Base-by-base conservation (phyloP, 2,329 filamentous ascomycete species). In the Verticillium dahliae region DNA sequence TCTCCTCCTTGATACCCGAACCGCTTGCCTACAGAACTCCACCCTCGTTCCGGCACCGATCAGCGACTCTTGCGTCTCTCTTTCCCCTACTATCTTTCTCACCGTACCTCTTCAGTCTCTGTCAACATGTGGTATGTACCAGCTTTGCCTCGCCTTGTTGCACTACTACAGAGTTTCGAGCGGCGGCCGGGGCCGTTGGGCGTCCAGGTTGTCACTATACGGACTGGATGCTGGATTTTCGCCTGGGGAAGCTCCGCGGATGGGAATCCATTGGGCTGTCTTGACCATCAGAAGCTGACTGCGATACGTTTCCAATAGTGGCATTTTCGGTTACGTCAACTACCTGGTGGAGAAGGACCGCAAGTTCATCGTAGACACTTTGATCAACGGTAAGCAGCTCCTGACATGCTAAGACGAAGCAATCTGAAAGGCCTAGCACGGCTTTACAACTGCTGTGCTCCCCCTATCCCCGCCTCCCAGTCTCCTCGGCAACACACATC, bases 301-400 rank as follows among this genome's bases (percentile, higher is more conserved):
- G 31, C 57, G 31, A 39, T 22, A 27, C 50, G 37, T 58, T 50
- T 55, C 22, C 62, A 63, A 64, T 67, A 94, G 91, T 88, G 91
- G 91, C 78, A 96, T 95, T 80, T 96, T 98, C 82, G 94, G 94
- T 72, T 98, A 98, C 85, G 91, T 98, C 83, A 98, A 98, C 84
- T 98, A 98, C 81, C 83, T 98, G 76, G 92, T 98, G 76, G 95
- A 98, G 85, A 97, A 96, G 86, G 94, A 98, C 82, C 88, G 95
- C 77, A 93, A 91, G 80, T 96, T 90, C 81, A 96, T 98, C 77
- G 85, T 98, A 74, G 89, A 97, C 76, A 98, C 94, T 66, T 85
- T 99, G 70, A 90, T 97, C 77, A 97, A 98, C 82, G 94, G 92
- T 92, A 79, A 78, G 88, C 80, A 64, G 64, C 66, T 66, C 65